Evolutionary conservation across 768 basidiomycete genomes (phyloP).

Genomic region (Pseudohyphozyma bogoriensis): DNA sequence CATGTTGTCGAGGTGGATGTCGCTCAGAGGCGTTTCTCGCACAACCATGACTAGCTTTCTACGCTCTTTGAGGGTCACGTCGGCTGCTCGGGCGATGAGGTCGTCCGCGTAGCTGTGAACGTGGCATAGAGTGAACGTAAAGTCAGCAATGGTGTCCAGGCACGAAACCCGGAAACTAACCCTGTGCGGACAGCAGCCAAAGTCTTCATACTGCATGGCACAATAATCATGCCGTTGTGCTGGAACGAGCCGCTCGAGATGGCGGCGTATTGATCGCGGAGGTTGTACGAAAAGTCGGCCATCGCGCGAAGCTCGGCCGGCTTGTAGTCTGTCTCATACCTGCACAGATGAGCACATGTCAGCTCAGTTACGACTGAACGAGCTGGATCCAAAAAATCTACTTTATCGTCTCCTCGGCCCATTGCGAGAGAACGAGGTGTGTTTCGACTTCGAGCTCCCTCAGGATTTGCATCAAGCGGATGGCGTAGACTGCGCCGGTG

Average conservation of each 20-base stretch:
- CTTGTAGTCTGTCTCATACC: neutral
- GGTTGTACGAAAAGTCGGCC: neutral
- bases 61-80: neutral
- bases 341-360: too few relatives aligned
- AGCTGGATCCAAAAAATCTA: too few relatives aligned
- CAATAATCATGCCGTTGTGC: slow-evolving; percentile 3
- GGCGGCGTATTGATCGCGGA: neutral
- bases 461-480: neutral
- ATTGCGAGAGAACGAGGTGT: neutral
- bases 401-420: neutral
- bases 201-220: neutral
- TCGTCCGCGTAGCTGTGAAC: neutral
- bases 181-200: neutral
- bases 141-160: too few relatives aligned
- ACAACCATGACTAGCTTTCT: neutral
- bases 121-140: too few relatives aligned
- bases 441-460: neutral
- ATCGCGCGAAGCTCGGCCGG: neutral
- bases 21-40: neutral
- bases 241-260: neutral
- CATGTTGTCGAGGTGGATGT: slow-evolving; percentile 1
- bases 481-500: neutral
- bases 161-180: too few relatives aligned
- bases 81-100: neutral
- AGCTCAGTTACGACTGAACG: too few relatives aligned